Conservation (phyloP, 345 rosid species). For the Anacardium occidentale region DNA sequence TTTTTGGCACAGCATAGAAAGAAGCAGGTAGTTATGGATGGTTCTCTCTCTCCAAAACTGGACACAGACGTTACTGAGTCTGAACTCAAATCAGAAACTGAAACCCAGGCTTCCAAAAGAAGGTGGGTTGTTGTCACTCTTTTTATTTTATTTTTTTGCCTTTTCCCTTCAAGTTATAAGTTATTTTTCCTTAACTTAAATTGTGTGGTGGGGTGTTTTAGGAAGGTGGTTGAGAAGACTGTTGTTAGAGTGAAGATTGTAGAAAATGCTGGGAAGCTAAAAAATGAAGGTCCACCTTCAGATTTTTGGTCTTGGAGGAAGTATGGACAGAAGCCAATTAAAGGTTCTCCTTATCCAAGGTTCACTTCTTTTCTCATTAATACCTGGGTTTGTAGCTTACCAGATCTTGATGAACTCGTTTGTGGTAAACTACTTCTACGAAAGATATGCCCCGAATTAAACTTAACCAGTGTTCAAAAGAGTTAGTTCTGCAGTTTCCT, state of each 20-base stretch:
- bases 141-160: neutral
- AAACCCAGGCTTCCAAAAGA: slow-evolving; percentile 47
- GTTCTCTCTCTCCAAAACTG: slow-evolving; percentile 32
- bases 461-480: neutral
- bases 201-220: slow-evolving; percentile 6
- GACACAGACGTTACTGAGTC: slow-evolving; percentile 28
- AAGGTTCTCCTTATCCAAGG: slow-evolving; percentile 77
- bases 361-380: slow-evolving; percentile 3
- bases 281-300: slow-evolving; percentile 64
- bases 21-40: slow-evolving; percentile 34
- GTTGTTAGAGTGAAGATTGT: slow-evolving; percentile 54
- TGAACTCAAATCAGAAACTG: slow-evolving; percentile 35
- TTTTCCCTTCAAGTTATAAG: neutral
- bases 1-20: slow-evolving; percentile 6
- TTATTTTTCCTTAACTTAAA: neutral
- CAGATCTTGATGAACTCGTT: neutral
- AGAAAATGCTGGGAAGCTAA: slow-evolving; percentile 47
- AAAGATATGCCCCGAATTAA: neutral
- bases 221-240: slow-evolving; percentile 59
- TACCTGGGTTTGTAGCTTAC: neutral
- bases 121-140: slow-evolving; percentile 33
- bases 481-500: neutral
- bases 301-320: slow-evolving; percentile 83
- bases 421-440: too few species aligned
- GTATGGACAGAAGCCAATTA: slow-evolving; percentile 72